Percentiles rank a stretch among this genome's conserved stretches.
phyloP scores from a whole-genome alignment of 176 grass and related monocot species.

The Saccharum officinarum region DNA sequence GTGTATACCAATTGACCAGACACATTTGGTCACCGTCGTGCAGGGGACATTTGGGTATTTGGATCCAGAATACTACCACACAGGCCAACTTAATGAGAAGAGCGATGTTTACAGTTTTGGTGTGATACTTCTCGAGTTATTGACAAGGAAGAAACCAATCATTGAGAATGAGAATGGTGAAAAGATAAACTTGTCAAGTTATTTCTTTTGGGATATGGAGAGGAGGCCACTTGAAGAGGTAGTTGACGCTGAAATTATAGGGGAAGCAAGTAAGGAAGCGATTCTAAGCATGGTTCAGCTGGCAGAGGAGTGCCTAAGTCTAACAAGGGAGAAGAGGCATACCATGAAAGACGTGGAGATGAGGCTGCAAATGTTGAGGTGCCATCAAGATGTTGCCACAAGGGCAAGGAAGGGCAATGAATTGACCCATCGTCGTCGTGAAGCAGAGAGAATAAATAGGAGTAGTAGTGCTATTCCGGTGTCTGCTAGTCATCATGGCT shows the following conservation, averaged over 20 bases:
- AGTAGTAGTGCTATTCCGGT: background rate
- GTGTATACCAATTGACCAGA: conserved; percentile 13
- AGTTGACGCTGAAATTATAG: background rate
- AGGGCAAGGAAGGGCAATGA: background rate
- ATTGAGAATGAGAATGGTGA: background rate
- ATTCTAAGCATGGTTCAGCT: background rate
- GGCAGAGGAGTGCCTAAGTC: conserved; percentile 13
- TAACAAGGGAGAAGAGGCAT: conserved; percentile 8
- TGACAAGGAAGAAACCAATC: conserved; percentile 17
- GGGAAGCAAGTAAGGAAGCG: background rate
- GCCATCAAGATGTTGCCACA: background rate
- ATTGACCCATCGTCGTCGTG: background rate
- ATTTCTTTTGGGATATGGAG: background rate
- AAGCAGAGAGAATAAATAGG: background rate
- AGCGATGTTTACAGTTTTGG: conserved; percentile 31
- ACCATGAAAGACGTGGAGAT: conserved; percentile 43
- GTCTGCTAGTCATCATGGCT: background rate
- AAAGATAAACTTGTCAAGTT: conserved; percentile 35
- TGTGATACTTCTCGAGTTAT: conserved; percentile 24
- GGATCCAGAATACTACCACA: background rate
- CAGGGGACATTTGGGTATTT: conserved; percentile 25
- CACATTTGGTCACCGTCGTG: background rate
- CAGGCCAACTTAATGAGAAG: conserved; percentile 16
- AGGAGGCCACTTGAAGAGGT: background rate
- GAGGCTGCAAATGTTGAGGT: conserved; percentile 21